Percentiles rank a stretch among this genome's conserved stretches.
Evolutionary conservation across 768 basidiomycete genomes (phyloP).

Genomic region (Leccinum subgranulosum): DNA sequence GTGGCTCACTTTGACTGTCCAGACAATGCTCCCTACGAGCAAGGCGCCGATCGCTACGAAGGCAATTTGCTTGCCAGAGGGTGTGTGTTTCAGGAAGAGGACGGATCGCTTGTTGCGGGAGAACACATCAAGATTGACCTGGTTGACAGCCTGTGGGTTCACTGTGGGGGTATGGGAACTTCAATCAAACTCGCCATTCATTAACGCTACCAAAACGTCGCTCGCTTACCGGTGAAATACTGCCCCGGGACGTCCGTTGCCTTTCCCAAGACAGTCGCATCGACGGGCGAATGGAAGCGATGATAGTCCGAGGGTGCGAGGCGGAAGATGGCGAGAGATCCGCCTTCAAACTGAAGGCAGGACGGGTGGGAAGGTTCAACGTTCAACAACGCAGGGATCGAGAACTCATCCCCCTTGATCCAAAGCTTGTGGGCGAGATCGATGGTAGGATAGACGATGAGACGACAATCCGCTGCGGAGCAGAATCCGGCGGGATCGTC

Average conservation of each 20-base stretch:
- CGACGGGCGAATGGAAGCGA: constrained; percentile 71
- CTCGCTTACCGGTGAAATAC: constrained; percentile 53
- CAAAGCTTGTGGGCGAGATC: constrained; percentile 66
- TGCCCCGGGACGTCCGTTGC: constrained; percentile 48
- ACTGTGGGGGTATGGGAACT: constrained; percentile 34
- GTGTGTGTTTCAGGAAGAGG: constrained; percentile 46
- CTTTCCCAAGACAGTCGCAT: constrained; percentile 45
- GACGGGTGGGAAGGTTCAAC: constrained; percentile 41
- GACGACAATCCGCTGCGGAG: constrained; percentile 68
- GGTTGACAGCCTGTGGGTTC: constrained; percentile 77
- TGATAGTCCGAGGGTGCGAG: constrained; percentile 83
- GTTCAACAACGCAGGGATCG: constrained; percentile 56
- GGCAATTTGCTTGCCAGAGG: constrained; percentile 49
- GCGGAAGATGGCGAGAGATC: constrained; percentile 64
- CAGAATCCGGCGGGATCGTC: constrained; percentile 52
- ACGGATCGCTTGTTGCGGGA: constrained; percentile 61
- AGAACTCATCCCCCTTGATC: constrained; percentile 74
- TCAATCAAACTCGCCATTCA: not conserved
- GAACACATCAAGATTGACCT: constrained; percentile 60
- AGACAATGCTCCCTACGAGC: constrained; percentile 72
- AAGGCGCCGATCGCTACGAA: constrained; percentile 79
- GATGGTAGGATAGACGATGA: constrained; percentile 64
- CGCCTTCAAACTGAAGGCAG: constrained; percentile 39
- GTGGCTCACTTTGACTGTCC: constrained; percentile 43
- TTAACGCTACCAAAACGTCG: not conserved